These are phyloP conservation scores for Alternaria arbusti DNA, from an alignment of 2,329 filamentous ascomycete species.

Conservation along the genomic window DNA sequence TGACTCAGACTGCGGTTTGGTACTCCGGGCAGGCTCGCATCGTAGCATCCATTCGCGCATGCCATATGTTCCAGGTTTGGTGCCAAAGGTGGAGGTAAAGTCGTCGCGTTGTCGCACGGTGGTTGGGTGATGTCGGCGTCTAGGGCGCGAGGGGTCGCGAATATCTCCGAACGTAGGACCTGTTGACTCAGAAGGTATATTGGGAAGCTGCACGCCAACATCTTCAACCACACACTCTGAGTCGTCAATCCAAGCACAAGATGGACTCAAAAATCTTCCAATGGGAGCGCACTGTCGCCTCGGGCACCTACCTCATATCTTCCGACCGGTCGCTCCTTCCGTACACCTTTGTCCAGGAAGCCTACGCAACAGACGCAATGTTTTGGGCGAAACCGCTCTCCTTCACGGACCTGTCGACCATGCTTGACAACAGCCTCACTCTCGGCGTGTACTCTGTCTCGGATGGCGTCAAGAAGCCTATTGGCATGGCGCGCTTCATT, in stretches of 20 bases:
- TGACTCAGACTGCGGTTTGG: too few relatives aligned
- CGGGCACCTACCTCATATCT: constrained; percentile 35
- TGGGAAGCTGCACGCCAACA: background rate
- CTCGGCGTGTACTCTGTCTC: constrained; percentile 36
- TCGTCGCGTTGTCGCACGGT: background rate
- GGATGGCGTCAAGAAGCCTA: constrained; percentile 41
- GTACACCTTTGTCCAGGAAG: constrained; percentile 37
- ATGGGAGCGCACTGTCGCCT: constrained; percentile 32
- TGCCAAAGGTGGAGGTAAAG: background rate
- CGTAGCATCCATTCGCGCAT: background rate
- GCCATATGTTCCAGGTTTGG: background rate
- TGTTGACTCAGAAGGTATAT: constrained; percentile 2
- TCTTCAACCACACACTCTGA: background rate
- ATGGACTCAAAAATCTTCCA: constrained; percentile 29
- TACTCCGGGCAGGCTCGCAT: background rate
- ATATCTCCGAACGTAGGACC: background rate
- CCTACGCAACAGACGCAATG: constrained; percentile 35
- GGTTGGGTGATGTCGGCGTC: background rate
- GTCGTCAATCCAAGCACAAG: background rate
- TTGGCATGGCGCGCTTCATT: constrained; percentile 68
- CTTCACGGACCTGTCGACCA: constrained; percentile 19
- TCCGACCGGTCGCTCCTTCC: constrained; percentile 35
- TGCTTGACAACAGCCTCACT: constrained; percentile 43
- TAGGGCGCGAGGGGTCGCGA: constrained; percentile 2
- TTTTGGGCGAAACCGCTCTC: constrained; percentile 41